phyloP scores from a whole-genome alignment of 306 rosid genomes.

The Ammopiptanthus mongolicus region DNA sequence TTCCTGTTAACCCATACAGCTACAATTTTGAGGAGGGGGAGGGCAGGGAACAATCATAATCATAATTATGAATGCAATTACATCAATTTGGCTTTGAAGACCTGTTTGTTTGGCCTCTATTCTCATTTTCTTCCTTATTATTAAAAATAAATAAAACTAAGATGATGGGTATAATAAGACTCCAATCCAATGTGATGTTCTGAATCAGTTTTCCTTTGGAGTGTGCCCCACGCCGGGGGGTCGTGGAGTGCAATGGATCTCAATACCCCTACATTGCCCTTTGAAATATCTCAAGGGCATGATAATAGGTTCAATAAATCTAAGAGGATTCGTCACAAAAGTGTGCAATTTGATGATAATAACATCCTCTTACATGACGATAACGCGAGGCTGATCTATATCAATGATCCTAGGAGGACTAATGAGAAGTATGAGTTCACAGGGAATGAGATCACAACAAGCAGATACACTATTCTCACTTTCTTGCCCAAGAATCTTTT shows the following conservation, averaged over 20 bases:
- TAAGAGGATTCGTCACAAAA: slow-evolving; percentile 45
- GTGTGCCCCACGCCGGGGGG: slow-evolving; percentile 41
- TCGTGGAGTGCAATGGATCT: slow-evolving; percentile 65
- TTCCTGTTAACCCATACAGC: too few relatives aligned
- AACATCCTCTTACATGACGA: slow-evolving; percentile 28
- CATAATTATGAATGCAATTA: too few relatives aligned
- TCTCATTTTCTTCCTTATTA: too few relatives aligned
- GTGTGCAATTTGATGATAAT: slow-evolving; percentile 52
- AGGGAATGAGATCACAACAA: slow-evolving; percentile 64
- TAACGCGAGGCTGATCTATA: slow-evolving; percentile 52
- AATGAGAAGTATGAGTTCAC: slow-evolving; percentile 68
- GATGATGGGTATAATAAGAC: too few relatives aligned
- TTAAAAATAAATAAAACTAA: too few relatives aligned
- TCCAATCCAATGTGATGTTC: not conserved
- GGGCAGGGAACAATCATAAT: too few relatives aligned
- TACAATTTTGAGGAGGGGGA: too few relatives aligned
- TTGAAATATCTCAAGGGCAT: slow-evolving; percentile 43
- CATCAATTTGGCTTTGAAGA: too few relatives aligned
- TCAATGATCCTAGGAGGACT: slow-evolving; percentile 60
- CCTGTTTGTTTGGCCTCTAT: too few relatives aligned
- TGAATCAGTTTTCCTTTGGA: not conserved
- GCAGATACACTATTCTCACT: slow-evolving; percentile 66
- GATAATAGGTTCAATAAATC: slow-evolving; percentile 38
- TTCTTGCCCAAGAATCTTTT: slow-evolving; percentile 79
- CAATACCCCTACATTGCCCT: slow-evolving; percentile 20